These are phyloP conservation scores for Microsporum audouinii DNA, from an alignment of 2,329 filamentous ascomycete species.

Conservation along the genomic window DNA sequence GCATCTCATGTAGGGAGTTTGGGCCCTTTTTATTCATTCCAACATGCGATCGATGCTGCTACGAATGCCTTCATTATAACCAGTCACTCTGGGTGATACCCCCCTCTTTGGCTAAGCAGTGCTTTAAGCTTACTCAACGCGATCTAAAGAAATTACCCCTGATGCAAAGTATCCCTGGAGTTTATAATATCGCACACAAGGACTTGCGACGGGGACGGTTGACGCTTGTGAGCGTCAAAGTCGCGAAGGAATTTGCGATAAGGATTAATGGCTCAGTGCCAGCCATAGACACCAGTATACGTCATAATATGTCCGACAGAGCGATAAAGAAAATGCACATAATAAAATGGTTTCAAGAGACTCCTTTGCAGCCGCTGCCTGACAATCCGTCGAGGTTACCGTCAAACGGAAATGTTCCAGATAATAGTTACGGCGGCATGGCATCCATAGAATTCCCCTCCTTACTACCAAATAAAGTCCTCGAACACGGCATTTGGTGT, in stretches of 20 bases:
- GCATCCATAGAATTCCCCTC: slow-evolving; percentile 1
- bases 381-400: background rate
- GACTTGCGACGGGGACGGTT: background rate
- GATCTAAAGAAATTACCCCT: background rate
- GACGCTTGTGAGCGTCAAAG: background rate
- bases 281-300: background rate
- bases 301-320: background rate
- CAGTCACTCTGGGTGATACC: background rate
- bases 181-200: background rate
- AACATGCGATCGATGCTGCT: slow-evolving; percentile 25
- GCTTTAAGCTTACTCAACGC: background rate
- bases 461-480: background rate
- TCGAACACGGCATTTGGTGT: background rate
- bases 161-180: background rate
- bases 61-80: slow-evolving; percentile 18
- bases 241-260: background rate
- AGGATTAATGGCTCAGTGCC: background rate
- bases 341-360: background rate
- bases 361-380: background rate
- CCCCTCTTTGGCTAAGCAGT: background rate
- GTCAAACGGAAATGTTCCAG: background rate
- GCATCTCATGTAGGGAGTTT: slow-evolving; percentile 22
- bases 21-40: slow-evolving; percentile 25
- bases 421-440: background rate
- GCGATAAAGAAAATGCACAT: background rate